Percentiles rank a stretch among this genome's conserved stretches.
Conservation (phyloP, 306 rosid genomes). For the Sophora flavescens region DNA sequence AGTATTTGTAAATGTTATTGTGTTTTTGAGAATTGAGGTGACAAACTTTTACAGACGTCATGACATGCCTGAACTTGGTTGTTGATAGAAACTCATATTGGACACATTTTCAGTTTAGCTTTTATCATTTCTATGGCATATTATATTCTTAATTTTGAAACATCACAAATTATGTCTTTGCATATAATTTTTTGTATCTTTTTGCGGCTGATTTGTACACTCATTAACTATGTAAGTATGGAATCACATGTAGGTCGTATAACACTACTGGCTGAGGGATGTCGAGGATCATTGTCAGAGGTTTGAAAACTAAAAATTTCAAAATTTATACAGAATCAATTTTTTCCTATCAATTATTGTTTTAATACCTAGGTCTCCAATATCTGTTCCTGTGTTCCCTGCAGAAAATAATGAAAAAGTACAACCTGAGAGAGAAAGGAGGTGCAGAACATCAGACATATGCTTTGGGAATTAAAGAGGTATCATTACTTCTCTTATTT, state of each 20-base stretch:
- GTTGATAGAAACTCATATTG: slow-evolving; percentile 21
- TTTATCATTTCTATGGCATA: slow-evolving; percentile 5
- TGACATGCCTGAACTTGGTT: slow-evolving; percentile 10
- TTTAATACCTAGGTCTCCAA: slow-evolving; percentile 34
- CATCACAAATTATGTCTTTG: slow-evolving; percentile 3
- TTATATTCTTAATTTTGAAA: slow-evolving; percentile 13
- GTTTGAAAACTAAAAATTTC: slow-evolving; percentile 55
- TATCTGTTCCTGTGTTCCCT: slow-evolving; percentile 15
- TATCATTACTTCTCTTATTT: slow-evolving; percentile 35
- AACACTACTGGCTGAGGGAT: slow-evolving; percentile 92
- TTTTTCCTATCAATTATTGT: slow-evolving; percentile 34
- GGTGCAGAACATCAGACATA: slow-evolving; percentile 91
- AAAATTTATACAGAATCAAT: slow-evolving; percentile 37
- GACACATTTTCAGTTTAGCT: slow-evolving; percentile 12
- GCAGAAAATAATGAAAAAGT: slow-evolving; percentile 77
- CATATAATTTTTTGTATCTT: slow-evolving; percentile 32
- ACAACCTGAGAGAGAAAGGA: slow-evolving; percentile 82
- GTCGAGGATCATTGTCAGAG: slow-evolving; percentile 97
- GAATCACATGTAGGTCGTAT: slow-evolving; percentile 64
- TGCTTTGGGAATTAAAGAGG: slow-evolving; percentile 98
- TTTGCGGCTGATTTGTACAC: slow-evolving; percentile 12
- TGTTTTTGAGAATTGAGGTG: slow-evolving; percentile 19
- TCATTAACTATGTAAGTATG: slow-evolving; percentile 26
- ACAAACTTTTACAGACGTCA: background rate
- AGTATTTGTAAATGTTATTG: slow-evolving; percentile 10